Percentiles rank a stretch among this genome's conserved stretches.
phyloP scores from a whole-genome alignment of 139 green algal species.

The Tetraselmis chui region DNA sequence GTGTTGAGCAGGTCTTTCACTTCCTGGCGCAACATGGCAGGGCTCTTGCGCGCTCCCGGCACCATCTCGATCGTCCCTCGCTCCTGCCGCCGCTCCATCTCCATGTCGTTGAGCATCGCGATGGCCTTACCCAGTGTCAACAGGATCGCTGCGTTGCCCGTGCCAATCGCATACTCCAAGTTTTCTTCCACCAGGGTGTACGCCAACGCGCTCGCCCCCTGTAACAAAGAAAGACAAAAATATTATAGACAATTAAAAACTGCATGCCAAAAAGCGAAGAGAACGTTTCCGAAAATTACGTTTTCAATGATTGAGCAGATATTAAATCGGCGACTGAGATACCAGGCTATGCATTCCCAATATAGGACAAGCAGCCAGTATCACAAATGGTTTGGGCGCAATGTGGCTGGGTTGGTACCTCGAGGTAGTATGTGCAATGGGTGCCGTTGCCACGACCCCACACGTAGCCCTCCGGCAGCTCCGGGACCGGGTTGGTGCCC shows the following conservation, averaged over 20 bases:
- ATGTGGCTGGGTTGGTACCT: background rate
- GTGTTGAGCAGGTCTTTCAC: background rate
- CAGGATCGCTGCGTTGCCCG: slow-evolving; percentile 10
- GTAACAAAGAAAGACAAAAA: background rate
- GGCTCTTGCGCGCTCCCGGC: background rate
- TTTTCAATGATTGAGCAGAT: too few species aligned
- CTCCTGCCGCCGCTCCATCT: background rate
- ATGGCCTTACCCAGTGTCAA: slow-evolving; percentile 9
- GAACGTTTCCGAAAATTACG: too few species aligned
- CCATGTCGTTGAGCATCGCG: background rate
- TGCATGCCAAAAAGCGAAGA: too few species aligned
- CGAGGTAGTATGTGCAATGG: background rate
- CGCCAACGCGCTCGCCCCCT: background rate
- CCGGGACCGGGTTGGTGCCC: background rate
- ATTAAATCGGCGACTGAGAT: too few species aligned
- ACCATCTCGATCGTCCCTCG: background rate
- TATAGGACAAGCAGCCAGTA: background rate
- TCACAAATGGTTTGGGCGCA: background rate
- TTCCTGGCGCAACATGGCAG: background rate
- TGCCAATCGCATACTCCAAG: slow-evolving; percentile 5
- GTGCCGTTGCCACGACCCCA: background rate
- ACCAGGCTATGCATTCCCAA: too few species aligned
- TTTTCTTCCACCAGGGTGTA: background rate
- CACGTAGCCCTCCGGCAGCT: background rate
- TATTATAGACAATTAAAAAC: too few species aligned